Conservation (phyloP, 176 grass and related monocot genomes). For the Oryza brachyantha region DNA sequence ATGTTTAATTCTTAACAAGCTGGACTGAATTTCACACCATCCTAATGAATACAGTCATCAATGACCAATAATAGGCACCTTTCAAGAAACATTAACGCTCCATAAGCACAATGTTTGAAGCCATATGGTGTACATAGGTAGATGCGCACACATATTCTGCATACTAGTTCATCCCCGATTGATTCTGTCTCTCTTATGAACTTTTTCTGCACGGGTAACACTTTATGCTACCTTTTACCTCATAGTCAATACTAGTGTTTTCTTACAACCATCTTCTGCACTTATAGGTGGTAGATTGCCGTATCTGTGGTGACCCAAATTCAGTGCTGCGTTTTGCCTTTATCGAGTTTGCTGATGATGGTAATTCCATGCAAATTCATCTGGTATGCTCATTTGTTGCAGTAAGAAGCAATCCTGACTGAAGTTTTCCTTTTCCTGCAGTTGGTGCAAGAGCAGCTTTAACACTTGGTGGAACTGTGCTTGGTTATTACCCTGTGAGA, state of each 20-base stretch:
- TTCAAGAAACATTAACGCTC: neutral
- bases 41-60: neutral
- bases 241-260: neutral
- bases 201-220: neutral
- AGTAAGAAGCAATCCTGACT: slow-evolving; percentile 23
- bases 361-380: slow-evolving; percentile 44
- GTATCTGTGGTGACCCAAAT: slow-evolving; percentile 90
- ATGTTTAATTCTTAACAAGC: neutral
- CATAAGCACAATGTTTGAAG: neutral
- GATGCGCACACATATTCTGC: neutral
- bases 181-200: too few relatives aligned
- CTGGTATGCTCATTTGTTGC: neutral
- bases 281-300: slow-evolving; percentile 89
- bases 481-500: slow-evolving; percentile 93
- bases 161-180: neutral
- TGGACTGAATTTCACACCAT: neutral
- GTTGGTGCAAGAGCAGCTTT: slow-evolving; percentile 88
- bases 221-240: neutral
- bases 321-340: slow-evolving; percentile 96
- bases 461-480: slow-evolving; percentile 71
- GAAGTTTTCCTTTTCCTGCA: slow-evolving; percentile 34
- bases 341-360: slow-evolving; percentile 96
- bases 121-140: slow-evolving; percentile 10
- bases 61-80: neutral
- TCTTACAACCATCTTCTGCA: slow-evolving; percentile 24